These are phyloP conservation scores for Xylaria grammica DNA, from an alignment of 495 filamentous ascomycete genomes.

Conservation along the genomic window DNA sequence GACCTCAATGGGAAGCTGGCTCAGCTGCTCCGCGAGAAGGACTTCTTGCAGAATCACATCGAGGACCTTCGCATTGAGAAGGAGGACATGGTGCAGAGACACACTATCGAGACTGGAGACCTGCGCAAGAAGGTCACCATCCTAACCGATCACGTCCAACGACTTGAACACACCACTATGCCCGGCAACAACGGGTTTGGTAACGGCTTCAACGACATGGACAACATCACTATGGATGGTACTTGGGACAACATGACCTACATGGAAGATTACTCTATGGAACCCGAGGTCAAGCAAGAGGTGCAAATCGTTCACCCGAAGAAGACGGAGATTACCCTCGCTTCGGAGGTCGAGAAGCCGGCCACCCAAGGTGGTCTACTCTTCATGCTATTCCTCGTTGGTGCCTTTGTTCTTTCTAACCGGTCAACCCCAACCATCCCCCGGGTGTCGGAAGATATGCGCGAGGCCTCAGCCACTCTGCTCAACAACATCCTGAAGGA, in stretches of 20 bases:
- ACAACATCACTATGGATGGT: constrained; percentile 78
- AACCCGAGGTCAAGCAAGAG: constrained; percentile 60
- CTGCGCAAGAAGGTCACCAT: constrained; percentile 95
- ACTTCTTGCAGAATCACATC: constrained; percentile 75
- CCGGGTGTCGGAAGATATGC: constrained; percentile 89
- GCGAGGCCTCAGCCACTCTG: constrained; percentile 86
- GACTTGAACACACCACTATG: constrained; percentile 68
- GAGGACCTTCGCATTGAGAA: constrained; percentile 82
- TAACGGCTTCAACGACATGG: constrained; percentile 78
- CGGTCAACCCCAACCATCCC: constrained; percentile 71
- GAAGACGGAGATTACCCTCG: constrained; percentile 57
- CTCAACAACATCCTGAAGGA: constrained; percentile 88
- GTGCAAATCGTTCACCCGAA: constrained; percentile 63
- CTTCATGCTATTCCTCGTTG: constrained; percentile 90
- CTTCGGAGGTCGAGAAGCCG: constrained; percentile 64
- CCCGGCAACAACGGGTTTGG: constrained; percentile 65
- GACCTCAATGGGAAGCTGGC: constrained; percentile 71
- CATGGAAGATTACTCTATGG: constrained; percentile 64
- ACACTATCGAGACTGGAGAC: constrained; percentile 93
- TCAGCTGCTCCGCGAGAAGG: constrained; percentile 68
- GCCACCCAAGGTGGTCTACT: constrained; percentile 68
- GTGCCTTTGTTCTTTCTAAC: constrained; percentile 95
- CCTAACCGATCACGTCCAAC: constrained; percentile 83
- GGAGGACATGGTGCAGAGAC: constrained; percentile 84
- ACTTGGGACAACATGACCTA: constrained; percentile 83